phyloP scores from a whole-genome alignment of 352 stramenopile genomes.

The Phytophthora citrophthora region DNA sequence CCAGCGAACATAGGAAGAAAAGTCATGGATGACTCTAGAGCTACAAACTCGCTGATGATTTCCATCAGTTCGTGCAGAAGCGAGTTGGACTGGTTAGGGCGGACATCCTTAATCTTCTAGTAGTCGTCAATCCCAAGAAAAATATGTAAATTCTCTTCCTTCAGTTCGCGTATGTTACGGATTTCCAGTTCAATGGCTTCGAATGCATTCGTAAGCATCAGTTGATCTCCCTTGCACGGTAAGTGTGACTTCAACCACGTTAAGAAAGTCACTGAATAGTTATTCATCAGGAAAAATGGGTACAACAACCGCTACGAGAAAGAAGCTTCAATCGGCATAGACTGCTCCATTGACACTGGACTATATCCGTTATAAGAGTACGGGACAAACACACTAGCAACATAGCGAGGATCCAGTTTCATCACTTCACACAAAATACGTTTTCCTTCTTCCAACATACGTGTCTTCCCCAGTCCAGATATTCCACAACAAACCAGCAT shows the following conservation, averaged over 20 bases:
- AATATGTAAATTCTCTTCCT: constrained; percentile 21
- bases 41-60: neutral
- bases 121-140: constrained; percentile 46
- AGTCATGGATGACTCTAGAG: neutral
- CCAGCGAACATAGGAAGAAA: constrained; percentile 22
- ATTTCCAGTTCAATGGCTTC: constrained; percentile 19
- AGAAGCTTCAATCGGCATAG: constrained; percentile 43
- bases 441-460: constrained; percentile 40
- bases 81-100: neutral
- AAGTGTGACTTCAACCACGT: constrained; percentile 8
- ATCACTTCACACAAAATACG: constrained; percentile 31
- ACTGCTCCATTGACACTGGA: constrained; percentile 27
- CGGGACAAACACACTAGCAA: constrained; percentile 36
- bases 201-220: neutral
- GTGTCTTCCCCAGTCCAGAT: constrained; percentile 38
- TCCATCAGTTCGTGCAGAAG: constrained; percentile 13
- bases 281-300: constrained; percentile 34
- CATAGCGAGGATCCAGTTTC: constrained; percentile 19
- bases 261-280: constrained; percentile 23
- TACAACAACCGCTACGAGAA: constrained; percentile 29
- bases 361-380: neutral
- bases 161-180: neutral
- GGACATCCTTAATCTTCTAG: constrained; percentile 33
- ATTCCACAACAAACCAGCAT: constrained; percentile 28
- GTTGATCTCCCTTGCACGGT: constrained; percentile 9